These are phyloP conservation scores for Ascodesmis nigricans DNA, from an alignment of 495 filamentous ascomycete genomes.

Conservation along the genomic window DNA sequence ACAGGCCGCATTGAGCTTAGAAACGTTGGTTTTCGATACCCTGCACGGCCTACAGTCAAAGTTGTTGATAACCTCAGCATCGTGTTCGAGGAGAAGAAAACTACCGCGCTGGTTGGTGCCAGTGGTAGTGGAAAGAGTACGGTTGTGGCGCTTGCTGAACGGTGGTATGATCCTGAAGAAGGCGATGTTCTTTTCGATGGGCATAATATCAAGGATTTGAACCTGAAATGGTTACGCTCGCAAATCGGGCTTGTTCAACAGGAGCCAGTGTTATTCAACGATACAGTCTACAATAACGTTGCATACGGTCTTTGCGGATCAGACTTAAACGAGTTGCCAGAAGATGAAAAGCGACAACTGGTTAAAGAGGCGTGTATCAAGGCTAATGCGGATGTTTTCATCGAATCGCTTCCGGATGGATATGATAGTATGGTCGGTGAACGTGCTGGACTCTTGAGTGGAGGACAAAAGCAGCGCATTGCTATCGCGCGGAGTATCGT, in stretches of 20 bases:
- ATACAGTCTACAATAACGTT: constrained; percentile 44
- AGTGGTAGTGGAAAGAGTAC: constrained; percentile 53
- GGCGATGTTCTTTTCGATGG: constrained; percentile 12
- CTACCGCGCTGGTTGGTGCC: constrained; percentile 15
- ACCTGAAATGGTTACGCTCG: constrained; percentile 38
- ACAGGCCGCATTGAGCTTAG: constrained; percentile 34
- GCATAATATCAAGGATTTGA: constrained; percentile 20
- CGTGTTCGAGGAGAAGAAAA: constrained; percentile 35
- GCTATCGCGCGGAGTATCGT: constrained; percentile 60
- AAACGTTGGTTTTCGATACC: constrained; percentile 42
- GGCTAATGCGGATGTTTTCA: constrained; percentile 40
- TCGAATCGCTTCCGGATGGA: constrained; percentile 33
- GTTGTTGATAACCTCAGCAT: constrained; percentile 33
- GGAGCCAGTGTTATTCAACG: constrained; percentile 49
- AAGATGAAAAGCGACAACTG: constrained; percentile 30
- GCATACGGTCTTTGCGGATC: constrained; percentile 42
- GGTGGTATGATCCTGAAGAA: constrained; percentile 35
- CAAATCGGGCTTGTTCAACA: constrained; percentile 46
- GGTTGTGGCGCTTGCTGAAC: constrained; percentile 38
- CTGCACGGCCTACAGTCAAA: constrained; percentile 36
- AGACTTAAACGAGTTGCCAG: constrained; percentile 31
- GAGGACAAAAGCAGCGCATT: constrained; percentile 43
- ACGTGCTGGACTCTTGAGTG: constrained; percentile 28
- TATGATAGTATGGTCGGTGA: constrained; percentile 40
- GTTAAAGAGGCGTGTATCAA: constrained; percentile 39